Evolutionary conservation across 306 rosid genomes (phyloP), one percentile per base, ranked within the genome.

Genomic region (Cajanus cajan): DNA sequence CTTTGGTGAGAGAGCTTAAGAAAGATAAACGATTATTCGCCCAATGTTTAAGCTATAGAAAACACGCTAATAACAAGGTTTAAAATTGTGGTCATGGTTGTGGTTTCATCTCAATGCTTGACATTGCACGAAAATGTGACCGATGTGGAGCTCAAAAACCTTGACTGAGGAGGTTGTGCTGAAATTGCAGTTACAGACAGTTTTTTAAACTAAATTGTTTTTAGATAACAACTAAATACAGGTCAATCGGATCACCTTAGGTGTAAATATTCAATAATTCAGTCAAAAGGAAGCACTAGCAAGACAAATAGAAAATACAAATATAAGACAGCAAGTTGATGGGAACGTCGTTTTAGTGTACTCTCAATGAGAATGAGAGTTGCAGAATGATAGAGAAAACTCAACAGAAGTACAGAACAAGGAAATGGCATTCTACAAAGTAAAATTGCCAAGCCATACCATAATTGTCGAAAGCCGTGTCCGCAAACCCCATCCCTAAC

Each of bases 401-500:
- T 64, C 33, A 67, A 73, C n/a, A 41, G n/a, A n/a, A n/a, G n/a
- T n/a, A n/a, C n/a, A n/a, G 55, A 74, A 48, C 36, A 68, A 74
- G 14, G 45, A 62, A 78, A 55, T 59, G 44, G 40, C 36, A 54
- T 10, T n/a, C 28, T 9, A 64, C 0, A 67, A 54, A 11, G 43
- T 15, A 61, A 58, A 40, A 48, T 31, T 2, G 68, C 28, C 18
- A 65, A 28, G 11, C 5, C 48, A 14, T 80, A 83, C 87, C 83
- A 58, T 72, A 50, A 58, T 28, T 55, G 10, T 39, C 50, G 37
- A 61, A 28, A 69, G 65, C 50, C 4, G 51, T 36, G 43, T 79
- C 66, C 15, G 71, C 76, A 71, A 55, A 22, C 64, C 80, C 85
- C 51, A 50, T 52, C 57, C 24, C 71, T 44, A 43, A 14, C 31